Conservation (phyloP, 306 rosid species). For the Trifolium fragiferum region DNA sequence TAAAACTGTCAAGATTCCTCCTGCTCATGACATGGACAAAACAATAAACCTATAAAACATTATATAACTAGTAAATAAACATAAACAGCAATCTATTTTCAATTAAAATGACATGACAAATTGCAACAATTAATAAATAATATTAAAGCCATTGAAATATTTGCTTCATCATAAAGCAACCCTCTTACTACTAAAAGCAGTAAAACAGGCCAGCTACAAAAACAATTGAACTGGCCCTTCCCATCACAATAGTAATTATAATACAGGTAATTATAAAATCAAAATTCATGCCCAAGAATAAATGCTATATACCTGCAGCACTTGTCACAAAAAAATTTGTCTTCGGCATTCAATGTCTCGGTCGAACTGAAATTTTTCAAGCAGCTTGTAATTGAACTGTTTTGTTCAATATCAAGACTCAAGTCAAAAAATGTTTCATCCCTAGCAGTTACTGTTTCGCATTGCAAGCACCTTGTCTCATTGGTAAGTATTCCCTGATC, state of each 20-base stretch:
- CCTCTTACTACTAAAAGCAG: neutral
- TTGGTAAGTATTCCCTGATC: slow-evolving; percentile 96
- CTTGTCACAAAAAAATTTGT: slow-evolving; percentile 92
- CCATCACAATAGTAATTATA: slow-evolving; percentile 23
- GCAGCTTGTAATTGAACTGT: slow-evolving; percentile 97
- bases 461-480: slow-evolving; percentile 96
- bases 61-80: neutral
- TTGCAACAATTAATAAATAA: slow-evolving; percentile 9
- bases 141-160: slow-evolving; percentile 17
- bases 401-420: slow-evolving; percentile 98
- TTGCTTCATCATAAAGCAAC: slow-evolving; percentile 18
- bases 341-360: slow-evolving; percentile 96
- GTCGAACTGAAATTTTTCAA: slow-evolving; percentile 98
- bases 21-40: slow-evolving; percentile 5
- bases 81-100: slow-evolving; percentile 29
- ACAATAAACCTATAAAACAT: slow-evolving; percentile 13
- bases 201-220: slow-evolving; percentile 11
- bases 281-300: slow-evolving; percentile 10
- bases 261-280: neutral
- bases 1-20: slow-evolving; percentile 9
- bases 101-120: slow-evolving; percentile 1
- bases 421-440: slow-evolving; percentile 94
- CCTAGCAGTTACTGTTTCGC: slow-evolving; percentile 99
- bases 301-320: slow-evolving; percentile 77
- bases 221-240: slow-evolving; percentile 8